phyloP scores from a whole-genome alignment of 768 basidiomycete genomes.

The Tricholoma hemisulphureum region DNA sequence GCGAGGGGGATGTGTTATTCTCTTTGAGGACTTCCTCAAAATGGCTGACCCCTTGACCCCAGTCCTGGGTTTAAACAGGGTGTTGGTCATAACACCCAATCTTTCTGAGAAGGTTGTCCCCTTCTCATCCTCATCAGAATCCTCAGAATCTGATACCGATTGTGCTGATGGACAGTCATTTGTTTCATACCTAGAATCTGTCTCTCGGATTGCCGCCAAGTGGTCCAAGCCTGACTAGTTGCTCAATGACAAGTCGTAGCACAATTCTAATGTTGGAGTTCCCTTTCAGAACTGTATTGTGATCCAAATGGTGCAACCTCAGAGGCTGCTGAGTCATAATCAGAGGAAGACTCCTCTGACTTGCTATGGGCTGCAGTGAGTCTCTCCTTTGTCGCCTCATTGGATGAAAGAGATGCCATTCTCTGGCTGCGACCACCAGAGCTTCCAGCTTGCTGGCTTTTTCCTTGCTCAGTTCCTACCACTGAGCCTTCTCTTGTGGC shows the following conservation, averaged over 20 bases:
- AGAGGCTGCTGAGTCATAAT: background rate
- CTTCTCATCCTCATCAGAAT: background rate
- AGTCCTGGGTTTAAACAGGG: no score
- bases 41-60: no score
- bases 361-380: background rate
- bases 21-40: no score
- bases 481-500: background rate
- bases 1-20: background rate
- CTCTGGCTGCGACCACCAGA: background rate
- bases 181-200: background rate
- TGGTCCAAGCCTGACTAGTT: background rate
- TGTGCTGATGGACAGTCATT: background rate
- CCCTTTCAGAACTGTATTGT: background rate
- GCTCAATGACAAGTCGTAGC: no score
- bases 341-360: background rate
- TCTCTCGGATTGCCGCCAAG: background rate
- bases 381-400: background rate
- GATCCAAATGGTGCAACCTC: background rate
- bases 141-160: background rate
- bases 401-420: no score
- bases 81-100: no score
- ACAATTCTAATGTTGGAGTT: background rate
- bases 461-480: background rate
- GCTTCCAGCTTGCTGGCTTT: background rate
- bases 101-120: background rate